Conservation (phyloP, 805 yeast species). For the Maudiozyma turicensis region DNA sequence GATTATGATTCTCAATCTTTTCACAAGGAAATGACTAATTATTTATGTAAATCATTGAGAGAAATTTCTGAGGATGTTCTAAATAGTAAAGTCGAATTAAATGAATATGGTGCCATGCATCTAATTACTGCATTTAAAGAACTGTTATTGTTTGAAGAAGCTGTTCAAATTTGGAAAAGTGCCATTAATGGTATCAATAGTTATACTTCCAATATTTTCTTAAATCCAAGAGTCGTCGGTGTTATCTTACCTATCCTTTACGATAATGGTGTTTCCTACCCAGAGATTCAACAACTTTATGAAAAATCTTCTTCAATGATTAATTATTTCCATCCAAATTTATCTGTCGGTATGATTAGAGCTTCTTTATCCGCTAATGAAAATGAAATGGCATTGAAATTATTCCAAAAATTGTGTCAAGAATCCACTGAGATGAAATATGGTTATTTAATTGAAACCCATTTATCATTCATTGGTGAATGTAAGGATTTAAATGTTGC, state of each 20-base stretch:
- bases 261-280: constrained; percentile 50
- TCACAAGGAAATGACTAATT: constrained; percentile 42
- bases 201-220: constrained; percentile 33
- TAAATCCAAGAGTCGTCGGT: constrained; percentile 59
- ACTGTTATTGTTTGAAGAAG: constrained; percentile 50
- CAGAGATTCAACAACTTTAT: constrained; percentile 50
- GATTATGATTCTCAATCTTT: constrained; percentile 53
- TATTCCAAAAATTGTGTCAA: constrained; percentile 51
- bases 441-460: constrained; percentile 60
- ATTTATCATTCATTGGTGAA: constrained; percentile 67
- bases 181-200: constrained; percentile 23
- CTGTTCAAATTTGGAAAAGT: constrained; percentile 60
- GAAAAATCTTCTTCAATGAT: constrained; percentile 33
- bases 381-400: constrained; percentile 53
- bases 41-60: constrained; percentile 41
- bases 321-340: constrained; percentile 33
- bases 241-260: constrained; percentile 58
- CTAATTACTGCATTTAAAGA: constrained; percentile 51
- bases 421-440: constrained; percentile 37
- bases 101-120: constrained; percentile 48
- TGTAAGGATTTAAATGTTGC: constrained; percentile 67
- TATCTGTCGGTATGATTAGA: constrained; percentile 64
- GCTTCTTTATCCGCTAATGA: constrained; percentile 59
- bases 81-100: constrained; percentile 34
- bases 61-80: constrained; percentile 43